A percentile compares a stretch with the other conserved stretches of the same genome.
Evolutionary conservation across 768 basidiomycete species (phyloP).

Genomic region (Suillus cothurnatus): DNA sequence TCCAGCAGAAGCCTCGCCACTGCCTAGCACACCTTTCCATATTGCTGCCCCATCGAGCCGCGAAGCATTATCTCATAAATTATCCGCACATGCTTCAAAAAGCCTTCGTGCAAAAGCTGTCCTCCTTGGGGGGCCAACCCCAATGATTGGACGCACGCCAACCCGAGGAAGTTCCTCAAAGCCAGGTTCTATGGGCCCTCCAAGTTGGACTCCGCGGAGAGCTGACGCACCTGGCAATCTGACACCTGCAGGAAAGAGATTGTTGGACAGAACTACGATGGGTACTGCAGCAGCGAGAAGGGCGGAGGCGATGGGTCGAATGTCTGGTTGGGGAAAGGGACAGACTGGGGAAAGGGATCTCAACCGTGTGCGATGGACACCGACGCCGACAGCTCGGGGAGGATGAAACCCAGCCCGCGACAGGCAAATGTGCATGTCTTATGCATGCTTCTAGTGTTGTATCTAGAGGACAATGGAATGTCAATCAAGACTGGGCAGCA

Average conservation of each 20-base stretch:
- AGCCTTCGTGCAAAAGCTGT: slow-evolving; percentile 79
- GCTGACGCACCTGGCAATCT: slow-evolving; percentile 72
- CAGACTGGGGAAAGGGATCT: slow-evolving; percentile 61
- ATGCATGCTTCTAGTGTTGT: neutral
- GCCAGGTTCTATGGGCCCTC: slow-evolving; percentile 75
- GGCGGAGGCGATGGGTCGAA: slow-evolving; percentile 66
- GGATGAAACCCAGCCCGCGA: slow-evolving; percentile 25
- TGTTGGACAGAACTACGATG: slow-evolving; percentile 74
- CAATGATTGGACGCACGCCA: slow-evolving; percentile 30
- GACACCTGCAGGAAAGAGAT: slow-evolving; percentile 81
- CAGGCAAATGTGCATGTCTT: slow-evolving; percentile 12
- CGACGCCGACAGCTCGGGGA: slow-evolving; percentile 57
- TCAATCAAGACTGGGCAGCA: neutral
- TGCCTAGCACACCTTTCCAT: slow-evolving; percentile 70
- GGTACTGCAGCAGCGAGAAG: slow-evolving; percentile 63
- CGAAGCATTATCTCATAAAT: slow-evolving; percentile 77
- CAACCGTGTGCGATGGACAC: slow-evolving; percentile 75
- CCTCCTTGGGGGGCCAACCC: slow-evolving; percentile 47
- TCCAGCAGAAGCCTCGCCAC: slow-evolving; percentile 42
- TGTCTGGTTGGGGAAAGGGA: slow-evolving; percentile 54
- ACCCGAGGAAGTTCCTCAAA: slow-evolving; percentile 33
- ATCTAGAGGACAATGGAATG: neutral
- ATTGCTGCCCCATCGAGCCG: slow-evolving; percentile 77
- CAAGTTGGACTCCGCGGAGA: slow-evolving; percentile 75
- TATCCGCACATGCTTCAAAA: slow-evolving; percentile 82